These are phyloP conservation scores for Penicillium sp. DNA, from an alignment of 2,329 filamentous ascomycete species.

Conservation along the genomic window DNA sequence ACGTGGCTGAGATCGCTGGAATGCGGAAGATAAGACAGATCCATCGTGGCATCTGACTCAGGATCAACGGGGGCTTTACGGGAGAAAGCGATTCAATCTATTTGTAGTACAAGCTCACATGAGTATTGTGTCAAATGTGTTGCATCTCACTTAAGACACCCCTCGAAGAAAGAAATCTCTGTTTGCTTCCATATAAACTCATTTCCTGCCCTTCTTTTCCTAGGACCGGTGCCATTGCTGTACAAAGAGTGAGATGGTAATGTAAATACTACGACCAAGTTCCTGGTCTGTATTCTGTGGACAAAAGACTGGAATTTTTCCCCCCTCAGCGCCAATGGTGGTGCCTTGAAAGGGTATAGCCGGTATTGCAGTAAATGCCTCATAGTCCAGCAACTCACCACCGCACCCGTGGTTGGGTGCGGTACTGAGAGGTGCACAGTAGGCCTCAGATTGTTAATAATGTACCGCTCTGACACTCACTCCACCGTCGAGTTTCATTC, in stretches of 20 bases:
- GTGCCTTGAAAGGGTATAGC: constrained; percentile 13
- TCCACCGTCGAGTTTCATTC: constrained; percentile 6
- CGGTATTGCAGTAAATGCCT: constrained; percentile 17
- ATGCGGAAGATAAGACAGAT: neutral
- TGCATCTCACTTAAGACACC: too few relatives aligned
- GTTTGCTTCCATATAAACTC: too few relatives aligned
- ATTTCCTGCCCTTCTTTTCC: too few relatives aligned
- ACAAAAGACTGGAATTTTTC: neutral
- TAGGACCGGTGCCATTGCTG: too few relatives aligned
- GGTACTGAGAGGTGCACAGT: too few relatives aligned
- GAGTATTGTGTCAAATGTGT: too few relatives aligned
- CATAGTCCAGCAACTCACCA: constrained; percentile 10
- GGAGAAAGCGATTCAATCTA: too few relatives aligned
- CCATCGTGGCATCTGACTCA: neutral
- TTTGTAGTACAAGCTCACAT: too few relatives aligned
- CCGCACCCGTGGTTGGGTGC: too few relatives aligned
- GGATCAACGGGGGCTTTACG: too few relatives aligned
- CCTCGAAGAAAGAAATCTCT: too few relatives aligned
- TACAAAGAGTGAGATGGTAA: neutral
- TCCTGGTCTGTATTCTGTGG: neutral
- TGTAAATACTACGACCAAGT: neutral
- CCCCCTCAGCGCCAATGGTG: constrained; percentile 1
- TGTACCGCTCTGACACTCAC: neutral
- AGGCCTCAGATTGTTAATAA: neutral
- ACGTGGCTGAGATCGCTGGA: neutral